Evolutionary conservation across 1,284 basidiomycete genomes (phyloP).

Genomic region (Fomitopsis palustris): DNA sequence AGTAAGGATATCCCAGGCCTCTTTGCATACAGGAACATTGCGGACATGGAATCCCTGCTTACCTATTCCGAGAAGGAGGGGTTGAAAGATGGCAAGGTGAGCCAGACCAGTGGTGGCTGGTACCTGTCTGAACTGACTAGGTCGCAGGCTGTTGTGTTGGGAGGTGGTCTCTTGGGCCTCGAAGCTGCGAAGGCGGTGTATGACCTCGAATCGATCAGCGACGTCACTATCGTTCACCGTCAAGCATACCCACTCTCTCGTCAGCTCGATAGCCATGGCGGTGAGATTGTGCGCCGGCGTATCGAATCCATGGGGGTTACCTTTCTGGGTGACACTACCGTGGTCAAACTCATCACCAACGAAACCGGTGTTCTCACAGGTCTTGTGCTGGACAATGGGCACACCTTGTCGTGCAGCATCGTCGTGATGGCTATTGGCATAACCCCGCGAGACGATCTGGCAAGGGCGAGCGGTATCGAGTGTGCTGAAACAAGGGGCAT

Average conservation of each 20-base stretch:
- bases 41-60: constrained; percentile 62
- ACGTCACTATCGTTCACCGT: constrained; percentile 59
- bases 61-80: constrained; percentile 45
- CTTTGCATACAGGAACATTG: constrained; percentile 74
- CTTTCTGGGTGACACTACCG: constrained; percentile 51
- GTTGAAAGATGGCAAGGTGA: constrained; percentile 30
- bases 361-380: constrained; percentile 41
- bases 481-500: constrained; percentile 49
- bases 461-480: constrained; percentile 46
- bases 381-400: constrained; percentile 45
- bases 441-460: constrained; percentile 67
- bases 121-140: neutral
- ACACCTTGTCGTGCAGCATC: constrained; percentile 42
- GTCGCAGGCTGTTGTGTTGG: constrained; percentile 52
- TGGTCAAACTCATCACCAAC: constrained; percentile 37
- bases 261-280: constrained; percentile 69
- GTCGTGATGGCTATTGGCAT: constrained; percentile 70
- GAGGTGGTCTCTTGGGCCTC: constrained; percentile 72
- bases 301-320: constrained; percentile 67
- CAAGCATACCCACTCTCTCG: constrained; percentile 62
- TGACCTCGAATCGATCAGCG: constrained; percentile 46
- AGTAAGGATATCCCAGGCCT: constrained; percentile 46
- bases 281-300: constrained; percentile 64
- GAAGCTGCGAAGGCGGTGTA: constrained; percentile 75
- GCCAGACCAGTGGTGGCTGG: neutral